Evolutionary conservation across 2,329 filamentous ascomycete species (phyloP).

Genomic region (Xylariaceae sp.): DNA sequence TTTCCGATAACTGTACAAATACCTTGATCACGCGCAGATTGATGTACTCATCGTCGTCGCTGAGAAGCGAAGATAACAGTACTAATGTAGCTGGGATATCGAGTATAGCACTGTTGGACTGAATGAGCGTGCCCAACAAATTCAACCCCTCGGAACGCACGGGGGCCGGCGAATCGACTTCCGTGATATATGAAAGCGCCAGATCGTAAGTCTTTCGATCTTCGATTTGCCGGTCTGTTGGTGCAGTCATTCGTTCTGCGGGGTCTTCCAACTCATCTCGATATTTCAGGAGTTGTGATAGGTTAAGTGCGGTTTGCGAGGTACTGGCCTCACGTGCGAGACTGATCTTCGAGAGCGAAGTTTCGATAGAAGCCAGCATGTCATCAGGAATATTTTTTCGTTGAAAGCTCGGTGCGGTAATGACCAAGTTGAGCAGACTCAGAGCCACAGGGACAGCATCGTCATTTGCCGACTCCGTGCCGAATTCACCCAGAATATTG

Average conservation of each 20-base stretch:
- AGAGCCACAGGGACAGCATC: constrained; percentile 50
- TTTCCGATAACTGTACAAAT: constrained; percentile 55
- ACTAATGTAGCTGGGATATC: constrained; percentile 62
- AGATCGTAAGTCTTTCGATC: constrained; percentile 58
- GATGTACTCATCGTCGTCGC: constrained; percentile 66
- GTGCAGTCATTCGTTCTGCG: constrained; percentile 34
- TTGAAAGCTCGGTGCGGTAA: constrained; percentile 53
- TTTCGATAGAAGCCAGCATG: constrained; percentile 43
- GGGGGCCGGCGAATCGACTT: constrained; percentile 57
- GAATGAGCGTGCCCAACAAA: constrained; percentile 54
- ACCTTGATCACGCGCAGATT: constrained; percentile 63
- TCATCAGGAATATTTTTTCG: constrained; percentile 41
- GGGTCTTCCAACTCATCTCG: constrained; percentile 48
- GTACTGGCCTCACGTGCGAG: constrained; percentile 37
- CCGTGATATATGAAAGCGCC: constrained; percentile 59
- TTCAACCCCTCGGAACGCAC: constrained; percentile 62
- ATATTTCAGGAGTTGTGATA: constrained; percentile 52
- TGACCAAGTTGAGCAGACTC: constrained; percentile 56
- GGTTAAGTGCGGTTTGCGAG: constrained; percentile 51
- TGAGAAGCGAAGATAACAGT: constrained; percentile 58
- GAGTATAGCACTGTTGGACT: constrained; percentile 50
- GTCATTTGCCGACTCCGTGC: constrained; percentile 39
- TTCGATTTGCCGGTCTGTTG: constrained; percentile 47
- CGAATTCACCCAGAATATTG: constrained; percentile 50
- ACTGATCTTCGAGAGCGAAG: constrained; percentile 43